Base-by-base conservation (phyloP, 1,284 basidiomycete species). In the Puccinia hordei region DNA sequence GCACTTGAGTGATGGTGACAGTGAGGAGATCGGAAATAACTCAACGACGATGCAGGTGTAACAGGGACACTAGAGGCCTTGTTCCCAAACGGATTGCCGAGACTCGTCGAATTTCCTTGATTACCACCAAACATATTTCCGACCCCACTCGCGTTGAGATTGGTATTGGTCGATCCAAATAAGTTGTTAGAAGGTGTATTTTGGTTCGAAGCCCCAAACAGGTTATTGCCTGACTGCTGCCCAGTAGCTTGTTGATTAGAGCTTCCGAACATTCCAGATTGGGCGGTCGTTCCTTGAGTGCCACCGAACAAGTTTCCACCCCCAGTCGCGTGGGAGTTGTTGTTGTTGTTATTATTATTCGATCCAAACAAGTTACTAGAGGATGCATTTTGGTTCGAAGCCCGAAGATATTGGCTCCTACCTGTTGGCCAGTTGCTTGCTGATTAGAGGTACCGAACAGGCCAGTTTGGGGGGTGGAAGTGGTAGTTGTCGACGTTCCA, bases 41-140 rank as follows among this genome's bases (percentile, higher is more conserved):
- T 68, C 46, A 65, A 77, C 46, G 57, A 53, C 4, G 74, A 24
- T 35, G 33, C 44, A 15, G 46, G 44, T 41, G 53, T 55, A 49
- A 63, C 57, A 33, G 59, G 53, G 9, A 61, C 41, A 61, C 46
- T 66, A 53, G 57, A 49, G 38, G 74, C 22, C 51, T 66, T 65
- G n/a, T 1, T 51, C 2, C 61, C 59, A 76, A 76, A 76, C n/a
- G 44, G 33, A 33, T 38, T 74, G n/a, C 53, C 51, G 51, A 65
- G 61, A 44, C 8, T 6, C 6, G 41, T 19, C n/a, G 44, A 27
- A 30, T 51, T 73, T 51, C 41, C 69, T 68, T 68, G 65, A 38
- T 13, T 33, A 46, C 27, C 30, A 30, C 44, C 69, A 30, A 55
- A 73, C 35, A 55, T 27, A 27, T 73, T 73, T 51, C 71, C 53